Conservation (phyloP, 495 filamentous ascomycete species). For the Trichoderma reesei region DNA sequence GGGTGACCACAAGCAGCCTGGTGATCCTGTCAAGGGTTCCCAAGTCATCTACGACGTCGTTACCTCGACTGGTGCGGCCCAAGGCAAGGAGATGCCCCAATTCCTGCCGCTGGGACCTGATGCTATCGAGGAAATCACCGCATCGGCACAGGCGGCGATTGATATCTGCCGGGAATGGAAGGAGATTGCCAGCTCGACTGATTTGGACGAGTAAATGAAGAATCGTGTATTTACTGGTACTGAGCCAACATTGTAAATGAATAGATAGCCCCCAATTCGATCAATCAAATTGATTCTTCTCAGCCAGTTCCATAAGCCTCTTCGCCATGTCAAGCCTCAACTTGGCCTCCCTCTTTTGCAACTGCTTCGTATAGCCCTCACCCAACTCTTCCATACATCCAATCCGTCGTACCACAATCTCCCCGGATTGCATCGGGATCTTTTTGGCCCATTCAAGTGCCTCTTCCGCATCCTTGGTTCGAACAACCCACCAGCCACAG, state of each 20-base stretch:
- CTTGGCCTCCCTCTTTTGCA: no score
- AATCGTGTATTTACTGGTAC: no score
- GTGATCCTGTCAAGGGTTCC: conserved; percentile 3
- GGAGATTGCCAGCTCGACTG: background rate
- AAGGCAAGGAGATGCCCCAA: background rate
- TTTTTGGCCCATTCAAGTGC: no score
- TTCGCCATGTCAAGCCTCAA: no score
- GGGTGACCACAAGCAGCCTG: background rate
- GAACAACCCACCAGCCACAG: no score
- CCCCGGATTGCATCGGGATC: no score
- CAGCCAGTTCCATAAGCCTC: background rate
- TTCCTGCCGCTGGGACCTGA: background rate
- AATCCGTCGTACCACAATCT: no score
- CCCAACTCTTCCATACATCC: no score
- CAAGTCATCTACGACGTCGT: background rate
- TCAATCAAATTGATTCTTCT: background rate
- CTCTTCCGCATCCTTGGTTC: no score
- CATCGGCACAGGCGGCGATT: background rate
- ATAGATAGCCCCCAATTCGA: no score
- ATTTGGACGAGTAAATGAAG: background rate
- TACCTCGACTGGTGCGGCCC: background rate
- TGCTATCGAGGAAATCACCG: background rate
- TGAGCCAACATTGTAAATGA: no score
- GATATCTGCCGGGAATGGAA: background rate
- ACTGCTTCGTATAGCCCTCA: no score